Evolutionary conservation across 352 stramenopile species (phyloP).

Genomic region (Phytophthora tentaculata): DNA sequence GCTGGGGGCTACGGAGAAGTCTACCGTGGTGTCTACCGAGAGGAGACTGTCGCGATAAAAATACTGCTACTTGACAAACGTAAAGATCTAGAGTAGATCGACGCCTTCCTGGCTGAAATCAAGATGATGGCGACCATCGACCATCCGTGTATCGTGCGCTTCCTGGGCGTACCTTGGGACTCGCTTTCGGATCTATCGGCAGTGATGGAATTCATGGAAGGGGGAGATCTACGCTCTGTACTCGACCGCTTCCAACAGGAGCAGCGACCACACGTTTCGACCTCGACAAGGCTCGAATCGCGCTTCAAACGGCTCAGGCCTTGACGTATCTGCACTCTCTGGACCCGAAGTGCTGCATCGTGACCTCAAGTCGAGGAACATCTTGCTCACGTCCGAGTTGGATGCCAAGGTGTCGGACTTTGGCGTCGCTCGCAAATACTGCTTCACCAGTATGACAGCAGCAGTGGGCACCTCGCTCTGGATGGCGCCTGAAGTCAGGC

Average conservation of each 20-base stretch:
- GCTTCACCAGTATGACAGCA: conserved; percentile 42
- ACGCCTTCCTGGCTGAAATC: conserved; percentile 50
- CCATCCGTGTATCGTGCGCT: conserved; percentile 56
- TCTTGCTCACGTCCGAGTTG: conserved; percentile 37
- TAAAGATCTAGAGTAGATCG: conserved; percentile 44
- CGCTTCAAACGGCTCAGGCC: conserved; percentile 37
- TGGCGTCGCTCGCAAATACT: conserved; percentile 37
- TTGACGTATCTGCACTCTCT: conserved; percentile 57
- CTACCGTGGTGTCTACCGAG: conserved; percentile 47
- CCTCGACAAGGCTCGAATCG: conserved; percentile 37
- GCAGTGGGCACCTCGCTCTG: conserved; percentile 41
- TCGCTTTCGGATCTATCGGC: conserved; percentile 39
- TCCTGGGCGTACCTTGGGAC: conserved; percentile 58
- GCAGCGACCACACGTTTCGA: conserved; percentile 28
- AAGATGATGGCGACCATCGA: conserved; percentile 37
- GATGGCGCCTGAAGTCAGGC: conserved; percentile 51
- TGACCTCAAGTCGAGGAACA: conserved; percentile 60
- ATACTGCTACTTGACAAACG: conserved; percentile 34
- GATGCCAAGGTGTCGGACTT: conserved; percentile 58
- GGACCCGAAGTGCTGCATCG: conserved; percentile 45
- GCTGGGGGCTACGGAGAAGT: conserved; percentile 52
- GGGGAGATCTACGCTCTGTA: conserved; percentile 40
- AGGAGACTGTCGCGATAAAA: conserved; percentile 51
- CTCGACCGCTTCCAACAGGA: conserved; percentile 33
- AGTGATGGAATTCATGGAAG: conserved; percentile 57